A percentile compares a stretch with the other conserved stretches of the same genome.
Evolutionary conservation across 2,329 filamentous ascomycete genomes (phyloP).

Genomic region (Malbranchea cinnamomea): DNA sequence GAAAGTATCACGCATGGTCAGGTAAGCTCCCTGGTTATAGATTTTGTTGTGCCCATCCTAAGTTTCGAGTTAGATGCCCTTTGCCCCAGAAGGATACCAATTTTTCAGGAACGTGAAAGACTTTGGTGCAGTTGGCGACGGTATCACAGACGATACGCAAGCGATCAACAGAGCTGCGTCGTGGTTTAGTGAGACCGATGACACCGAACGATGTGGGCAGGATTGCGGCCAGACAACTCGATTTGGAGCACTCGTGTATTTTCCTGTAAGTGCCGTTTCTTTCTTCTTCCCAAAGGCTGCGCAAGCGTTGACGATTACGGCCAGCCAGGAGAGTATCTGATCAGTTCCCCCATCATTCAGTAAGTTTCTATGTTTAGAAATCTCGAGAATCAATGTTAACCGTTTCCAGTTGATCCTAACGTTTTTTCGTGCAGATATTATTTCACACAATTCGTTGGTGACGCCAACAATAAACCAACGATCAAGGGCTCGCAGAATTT

Average conservation of each 20-base stretch:
- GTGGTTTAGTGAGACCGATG: no score
- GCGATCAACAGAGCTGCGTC: slow-evolving; percentile 77
- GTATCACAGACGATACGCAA: slow-evolving; percentile 64
- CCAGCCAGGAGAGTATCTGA: slow-evolving; percentile 36
- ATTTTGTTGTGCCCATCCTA: no score
- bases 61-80: no score
- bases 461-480: slow-evolving; percentile 55
- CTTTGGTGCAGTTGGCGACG: slow-evolving; percentile 54
- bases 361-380: no score
- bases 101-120: slow-evolving; percentile 65
- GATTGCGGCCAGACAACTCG: slow-evolving; percentile 72
- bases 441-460: slow-evolving; percentile 85
- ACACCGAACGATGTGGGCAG: slow-evolving; percentile 68
- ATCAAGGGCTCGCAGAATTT: slow-evolving; percentile 63
- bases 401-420: no score
- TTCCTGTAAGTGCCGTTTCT: slow-evolving; percentile 74
- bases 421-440: no score
- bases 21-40: no score
- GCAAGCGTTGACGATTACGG: slow-evolving; percentile 74
- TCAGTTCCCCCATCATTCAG: slow-evolving; percentile 50
- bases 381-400: no score
- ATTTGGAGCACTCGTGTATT: slow-evolving; percentile 80
- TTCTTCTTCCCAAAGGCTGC: slow-evolving; percentile 65
- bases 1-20: no score
- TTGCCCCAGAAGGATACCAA: no score